Evolutionary conservation across 2,329 filamentous ascomycete species (phyloP), one percentile per base, ranked within the genome.

Genomic region (Colletotrichum endophyticum): DNA sequence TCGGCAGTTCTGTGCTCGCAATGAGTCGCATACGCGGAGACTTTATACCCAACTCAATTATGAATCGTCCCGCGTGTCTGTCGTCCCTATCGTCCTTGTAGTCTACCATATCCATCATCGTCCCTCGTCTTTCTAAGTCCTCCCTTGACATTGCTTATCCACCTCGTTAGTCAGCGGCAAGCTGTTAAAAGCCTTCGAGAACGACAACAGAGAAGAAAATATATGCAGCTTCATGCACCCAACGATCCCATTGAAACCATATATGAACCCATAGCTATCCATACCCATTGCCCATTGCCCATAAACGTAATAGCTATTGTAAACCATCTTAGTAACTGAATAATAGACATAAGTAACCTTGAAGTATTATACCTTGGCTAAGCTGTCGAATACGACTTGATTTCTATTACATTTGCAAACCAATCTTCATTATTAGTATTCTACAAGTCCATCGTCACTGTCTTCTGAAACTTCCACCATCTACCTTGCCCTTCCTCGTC

Each of bases 401-500:
- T 49, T 53, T 4, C n/a, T 13, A 1, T 53, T 3, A 36, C 0
- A 16, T 8, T 36, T 16, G 34, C 34, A 36, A 36, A 16, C 0
- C 0, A 36, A 22, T 22, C 0, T 22, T 22, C 44, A 0, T 8
- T 8, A 22, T 53, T 53, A 0, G n/a, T 22, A 13, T 3, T 12
- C 0, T 0, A 22, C 13, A 0, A 12, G 0, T 13, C 44, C n/a
- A 53, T 53, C 44, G n/a, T 22, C 44, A 22, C n/a, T 53, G 39
- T 44, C 39, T 44, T 44, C 19, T 19, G 9, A n/a, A 53, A 13
- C 8, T 53, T 53, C 44, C n/a, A 53, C n/a, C 2, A 13, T 53
- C 11, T 49, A 53, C n/a, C 6, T 8, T 0, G n/a, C 39, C 19
- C 19, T n/a, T 49, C 5, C 9, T 49, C 39, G 39, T n/a, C 39